Evolutionary conservation across 768 basidiomycete species (phyloP), one percentile per base, ranked within the genome.

Genomic region (Rhodosporidiobolus sp.): DNA sequence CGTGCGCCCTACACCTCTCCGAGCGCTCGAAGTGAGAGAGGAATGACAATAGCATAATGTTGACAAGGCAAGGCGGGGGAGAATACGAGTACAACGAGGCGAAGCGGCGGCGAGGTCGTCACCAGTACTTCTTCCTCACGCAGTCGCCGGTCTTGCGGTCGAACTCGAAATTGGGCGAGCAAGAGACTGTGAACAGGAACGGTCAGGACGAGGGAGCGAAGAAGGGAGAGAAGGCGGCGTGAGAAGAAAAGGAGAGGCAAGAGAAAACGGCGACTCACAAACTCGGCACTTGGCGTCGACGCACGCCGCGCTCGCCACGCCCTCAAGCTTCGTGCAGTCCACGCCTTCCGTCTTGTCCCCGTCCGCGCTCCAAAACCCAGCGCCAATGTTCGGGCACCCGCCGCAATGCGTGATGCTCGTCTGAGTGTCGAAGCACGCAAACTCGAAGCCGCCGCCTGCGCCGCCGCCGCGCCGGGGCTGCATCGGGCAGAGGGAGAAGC

Each of bases 401-500:
- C 80, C 80, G 63, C 79, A 80, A 38, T 77, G 78, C 56, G 78
- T 78, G n/a, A 78, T 63, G 63, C 77, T 72, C 16, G 54, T 38
- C 12, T 57, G 38, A 26, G 69, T 72, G 71, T 80, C 76, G 48
- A 79, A 58, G 60, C 80, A 80, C 57, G 78, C 78, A 58, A 73
- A 75, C 14, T 63, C 69, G 49, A 54, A 64, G 14, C 67, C 57
- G 7, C 56, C 53, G 1, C 24, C 53, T 26, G 43, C 11, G 11
- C 19, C 53, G 10, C 46, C 20, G 19, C 38, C 19, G 20, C n/a
- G 35, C 12, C 59, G 35, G 48, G 38, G 38, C 38, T 43, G 38
- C 38, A 67, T 43, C 16, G 70, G 70, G 52, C 70, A 72, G 38
- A 62, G 28, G 46, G 53, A 60, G 61, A 63, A 72, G 1, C 70